Conservation (phyloP, 164 flowering plant genomes). For the Dillenia turbinata region DNA sequence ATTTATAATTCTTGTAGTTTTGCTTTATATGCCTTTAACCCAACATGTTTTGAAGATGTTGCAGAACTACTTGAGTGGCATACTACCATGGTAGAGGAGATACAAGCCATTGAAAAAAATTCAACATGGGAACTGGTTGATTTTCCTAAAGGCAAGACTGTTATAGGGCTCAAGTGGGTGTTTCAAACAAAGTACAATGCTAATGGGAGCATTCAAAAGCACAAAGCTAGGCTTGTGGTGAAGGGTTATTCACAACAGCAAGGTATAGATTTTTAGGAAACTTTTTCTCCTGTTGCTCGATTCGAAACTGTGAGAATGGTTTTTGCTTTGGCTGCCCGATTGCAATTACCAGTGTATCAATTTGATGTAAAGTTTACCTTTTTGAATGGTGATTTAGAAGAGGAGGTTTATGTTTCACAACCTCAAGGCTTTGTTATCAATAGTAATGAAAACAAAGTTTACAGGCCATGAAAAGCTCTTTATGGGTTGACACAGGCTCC, state of each 20-base stretch:
- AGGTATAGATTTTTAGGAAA: neutral
- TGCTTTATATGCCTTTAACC: no score
- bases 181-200: neutral
- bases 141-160: neutral
- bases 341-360: neutral
- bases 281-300: slow-evolving; percentile 1
- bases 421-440: neutral
- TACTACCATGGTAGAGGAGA: neutral
- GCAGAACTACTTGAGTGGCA: neutral
- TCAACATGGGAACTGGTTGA: neutral
- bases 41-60: neutral
- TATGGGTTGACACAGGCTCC: no score
- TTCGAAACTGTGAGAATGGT: slow-evolving; percentile 2
- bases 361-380: neutral
- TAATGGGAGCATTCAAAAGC: neutral
- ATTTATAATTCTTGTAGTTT: no score
- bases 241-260: neutral
- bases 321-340: neutral
- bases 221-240: no score
- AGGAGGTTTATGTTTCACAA: neutral
- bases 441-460: neutral
- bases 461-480: no score
- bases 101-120: neutral
- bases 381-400: no score
- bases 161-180: neutral